Evolutionary conservation across 331 rosid genomes (phyloP).

Genomic region (Pyrus hybrid): DNA sequence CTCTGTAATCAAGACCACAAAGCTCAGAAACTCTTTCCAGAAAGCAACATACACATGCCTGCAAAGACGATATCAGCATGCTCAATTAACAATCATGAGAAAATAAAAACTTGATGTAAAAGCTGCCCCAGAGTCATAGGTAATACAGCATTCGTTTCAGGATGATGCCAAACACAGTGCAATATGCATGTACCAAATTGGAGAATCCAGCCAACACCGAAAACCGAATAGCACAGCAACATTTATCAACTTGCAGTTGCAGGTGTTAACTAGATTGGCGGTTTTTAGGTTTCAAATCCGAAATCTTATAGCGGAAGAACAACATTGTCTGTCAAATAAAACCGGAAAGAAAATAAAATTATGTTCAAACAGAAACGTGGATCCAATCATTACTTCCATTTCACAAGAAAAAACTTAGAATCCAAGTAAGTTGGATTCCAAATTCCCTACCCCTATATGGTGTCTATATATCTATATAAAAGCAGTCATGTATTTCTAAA

Average conservation of each 20-base stretch:
- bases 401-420: no score
- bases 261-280: neutral
- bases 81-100: no score
- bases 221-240: neutral
- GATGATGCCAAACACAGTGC: neutral
- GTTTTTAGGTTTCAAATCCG: neutral
- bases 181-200: neutral
- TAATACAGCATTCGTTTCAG: neutral
- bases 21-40: neutral
- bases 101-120: no score
- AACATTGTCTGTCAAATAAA: neutral
- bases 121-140: no score
- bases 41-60: neutral
- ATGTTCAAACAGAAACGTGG: neutral
- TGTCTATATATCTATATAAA: neutral
- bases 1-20: slow-evolving; percentile 23
- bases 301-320: neutral
- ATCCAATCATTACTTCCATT: no score
- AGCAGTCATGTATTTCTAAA: neutral
- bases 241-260: neutral
- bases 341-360: neutral
- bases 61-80: no score
- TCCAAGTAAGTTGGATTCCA: neutral
- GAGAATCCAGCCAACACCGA: neutral
- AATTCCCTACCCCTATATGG: neutral